Conservation (phyloP, 2,329 filamentous ascomycete genomes). For the Diaporthe sp. region DNA sequence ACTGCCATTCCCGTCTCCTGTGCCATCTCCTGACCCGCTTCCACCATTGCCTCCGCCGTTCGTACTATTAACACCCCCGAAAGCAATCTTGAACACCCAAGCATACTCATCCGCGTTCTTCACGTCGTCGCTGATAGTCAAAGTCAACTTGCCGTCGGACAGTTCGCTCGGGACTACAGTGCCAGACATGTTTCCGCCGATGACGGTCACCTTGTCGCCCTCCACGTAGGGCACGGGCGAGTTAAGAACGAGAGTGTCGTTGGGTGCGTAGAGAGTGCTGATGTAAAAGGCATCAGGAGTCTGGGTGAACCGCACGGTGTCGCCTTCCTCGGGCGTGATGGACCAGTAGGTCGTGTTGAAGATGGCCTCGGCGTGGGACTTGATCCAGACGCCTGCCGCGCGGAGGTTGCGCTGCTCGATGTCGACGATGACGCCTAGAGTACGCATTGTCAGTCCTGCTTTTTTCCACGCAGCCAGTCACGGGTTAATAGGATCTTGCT, state of each 20-base stretch:
- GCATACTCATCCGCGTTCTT: constrained; percentile 54
- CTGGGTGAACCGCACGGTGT: constrained; percentile 64
- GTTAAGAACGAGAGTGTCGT: constrained; percentile 55
- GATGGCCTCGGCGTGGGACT: constrained; percentile 66
- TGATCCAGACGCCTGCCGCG: constrained; percentile 68
- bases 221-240: constrained; percentile 61
- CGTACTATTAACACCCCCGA: constrained; percentile 15
- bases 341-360: constrained; percentile 71
- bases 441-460: not conserved
- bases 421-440: constrained; percentile 36
- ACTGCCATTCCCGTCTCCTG: not conserved
- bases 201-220: constrained; percentile 61
- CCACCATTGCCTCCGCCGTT: too few relatives aligned
- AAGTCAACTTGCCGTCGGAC: constrained; percentile 46
- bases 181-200: constrained; percentile 52
- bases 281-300: constrained; percentile 68
- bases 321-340: constrained; percentile 57
- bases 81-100: constrained; percentile 53
- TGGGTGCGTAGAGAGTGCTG: constrained; percentile 58
- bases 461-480: too few relatives aligned
- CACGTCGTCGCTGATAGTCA: constrained; percentile 52
- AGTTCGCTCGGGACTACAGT: constrained; percentile 44
- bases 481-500: not conserved
- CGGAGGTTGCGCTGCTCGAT: constrained; percentile 57
- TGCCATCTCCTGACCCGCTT: not conserved